These are phyloP conservation scores for Leccinum arenicola DNA, from an alignment of 768 basidiomycete species.

Conservation along the genomic window DNA sequence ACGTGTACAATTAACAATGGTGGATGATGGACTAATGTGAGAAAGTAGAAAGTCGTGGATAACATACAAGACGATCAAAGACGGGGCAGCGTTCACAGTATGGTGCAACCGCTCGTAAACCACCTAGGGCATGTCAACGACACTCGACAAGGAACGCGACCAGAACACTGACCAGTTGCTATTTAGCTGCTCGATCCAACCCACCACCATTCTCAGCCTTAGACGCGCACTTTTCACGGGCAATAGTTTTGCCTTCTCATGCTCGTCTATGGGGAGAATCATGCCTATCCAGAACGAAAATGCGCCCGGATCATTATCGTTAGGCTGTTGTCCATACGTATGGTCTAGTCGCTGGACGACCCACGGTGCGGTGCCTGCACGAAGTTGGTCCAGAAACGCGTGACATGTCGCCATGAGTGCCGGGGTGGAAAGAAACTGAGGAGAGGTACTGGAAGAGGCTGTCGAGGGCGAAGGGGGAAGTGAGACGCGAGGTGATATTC, in stretches of 20 bases:
- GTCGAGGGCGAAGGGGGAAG: constrained; percentile 6
- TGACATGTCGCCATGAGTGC: constrained; percentile 52
- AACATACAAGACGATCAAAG: constrained; percentile 11
- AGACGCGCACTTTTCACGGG: constrained; percentile 77
- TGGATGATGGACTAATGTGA: constrained; percentile 12
- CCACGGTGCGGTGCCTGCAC: constrained; percentile 84
- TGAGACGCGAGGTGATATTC: constrained; percentile 13
- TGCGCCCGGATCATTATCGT: constrained; percentile 51
- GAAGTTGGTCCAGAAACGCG: constrained; percentile 57
- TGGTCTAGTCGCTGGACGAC: constrained; percentile 82
- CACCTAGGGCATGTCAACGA: constrained; percentile 48
- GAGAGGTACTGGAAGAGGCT: not conserved
- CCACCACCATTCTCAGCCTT: constrained; percentile 79
- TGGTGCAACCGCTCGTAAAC: constrained; percentile 69
- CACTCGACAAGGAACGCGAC: constrained; percentile 14
- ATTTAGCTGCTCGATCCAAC: constrained; percentile 87
- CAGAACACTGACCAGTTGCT: constrained; percentile 47
- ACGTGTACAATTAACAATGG: constrained; percentile 11
- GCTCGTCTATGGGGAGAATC: constrained; percentile 88
- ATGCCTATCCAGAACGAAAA: constrained; percentile 91
- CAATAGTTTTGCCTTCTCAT: constrained; percentile 83
- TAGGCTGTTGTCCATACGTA: constrained; percentile 75
- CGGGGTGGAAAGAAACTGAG: constrained; percentile 20
- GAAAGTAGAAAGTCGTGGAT: constrained; percentile 7
- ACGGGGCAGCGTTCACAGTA: constrained; percentile 36